Percentiles rank a stretch among this genome's conserved stretches.
These are phyloP conservation scores for Picea sitchensis DNA, from an alignment of 75 land plant genomes.

Conservation along the genomic window DNA sequence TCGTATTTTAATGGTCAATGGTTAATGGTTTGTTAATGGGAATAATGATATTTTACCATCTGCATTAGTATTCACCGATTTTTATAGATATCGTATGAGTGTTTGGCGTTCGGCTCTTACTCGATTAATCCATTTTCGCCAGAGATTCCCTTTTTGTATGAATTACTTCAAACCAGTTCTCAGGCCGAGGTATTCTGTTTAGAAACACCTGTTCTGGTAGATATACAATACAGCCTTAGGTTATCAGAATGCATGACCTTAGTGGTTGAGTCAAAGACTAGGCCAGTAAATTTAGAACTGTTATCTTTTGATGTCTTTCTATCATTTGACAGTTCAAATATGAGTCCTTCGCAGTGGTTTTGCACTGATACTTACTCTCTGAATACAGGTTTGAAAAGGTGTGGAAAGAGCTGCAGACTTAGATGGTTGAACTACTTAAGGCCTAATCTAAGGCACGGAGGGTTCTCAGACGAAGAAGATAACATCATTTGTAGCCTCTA, in stretches of 20 bases:
- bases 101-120: neutral
- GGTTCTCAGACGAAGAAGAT: constrained; percentile 71
- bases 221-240: too few species aligned
- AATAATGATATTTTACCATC: neutral
- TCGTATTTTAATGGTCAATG: neutral
- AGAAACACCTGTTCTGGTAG: too few species aligned
- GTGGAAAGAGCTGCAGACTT: too few species aligned
- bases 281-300: neutral
- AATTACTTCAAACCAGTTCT: too few species aligned
- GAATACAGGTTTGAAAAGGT: too few species aligned
- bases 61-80: neutral
- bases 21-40: neutral
- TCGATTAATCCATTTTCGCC: neutral
- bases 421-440: too few species aligned
- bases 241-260: too few species aligned
- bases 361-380: too few species aligned
- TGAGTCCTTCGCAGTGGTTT: neutral
- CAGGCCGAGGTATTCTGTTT: too few species aligned
- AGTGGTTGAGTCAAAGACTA: too few species aligned
- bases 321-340: neutral
- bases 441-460: constrained; percentile 72
- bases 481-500: constrained; percentile 63
- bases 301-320: neutral
- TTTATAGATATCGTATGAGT: too few species aligned
- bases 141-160: too few species aligned